Evolutionary conservation across 331 rosid genomes (phyloP), one percentile per base, ranked within the genome.

Genomic region (Prunus yedoensis): DNA sequence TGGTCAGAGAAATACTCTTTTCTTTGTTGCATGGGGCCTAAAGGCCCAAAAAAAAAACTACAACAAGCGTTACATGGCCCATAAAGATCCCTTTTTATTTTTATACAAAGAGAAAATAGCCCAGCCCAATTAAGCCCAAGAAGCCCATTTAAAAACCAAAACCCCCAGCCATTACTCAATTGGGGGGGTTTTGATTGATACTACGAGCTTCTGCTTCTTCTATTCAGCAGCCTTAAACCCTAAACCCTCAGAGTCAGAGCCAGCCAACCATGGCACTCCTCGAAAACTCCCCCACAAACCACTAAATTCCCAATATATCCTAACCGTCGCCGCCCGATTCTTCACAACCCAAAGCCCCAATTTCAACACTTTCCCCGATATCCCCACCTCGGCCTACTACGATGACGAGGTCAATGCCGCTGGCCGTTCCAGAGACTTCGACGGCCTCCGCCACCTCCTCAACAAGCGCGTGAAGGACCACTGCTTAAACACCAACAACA

Each of bases 401-500:
- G 85, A 85, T 68, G 71, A 62, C 3, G 70, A 69, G 23, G 81
- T 85, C 68, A 30, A 69, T 32, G 57, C 66, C 25, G 90, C 90
- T 2, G 91, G 78, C 1, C 54, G 7, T 51, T 70, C 88, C 43
- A 70, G 85, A 63, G 88, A 89, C 82, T 77, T 82, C 45, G 25
- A 68, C 10, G 49, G 77, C 1, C 80, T 88, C 65, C 75, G 67
- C 23, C 43, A 51, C n/a, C 69, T 84, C 80, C 90, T 91, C 64
- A 85, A 84, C 78, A 85, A 84, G 83, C 90, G 91, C 81, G 6
- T 84, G 25, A 76, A 68, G 38, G 88, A 85, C 38, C 81, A 81
- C 38, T 87, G 76, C 85, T 77, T 61, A 83, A 85, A 82, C 88
- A 85, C 89, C 10, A 74, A 56, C 56, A 75, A 52, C 5, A 88